phyloP scores from a whole-genome alignment of 192 early-diverging fungal genomes.

The Podochytrium sp. region DNA sequence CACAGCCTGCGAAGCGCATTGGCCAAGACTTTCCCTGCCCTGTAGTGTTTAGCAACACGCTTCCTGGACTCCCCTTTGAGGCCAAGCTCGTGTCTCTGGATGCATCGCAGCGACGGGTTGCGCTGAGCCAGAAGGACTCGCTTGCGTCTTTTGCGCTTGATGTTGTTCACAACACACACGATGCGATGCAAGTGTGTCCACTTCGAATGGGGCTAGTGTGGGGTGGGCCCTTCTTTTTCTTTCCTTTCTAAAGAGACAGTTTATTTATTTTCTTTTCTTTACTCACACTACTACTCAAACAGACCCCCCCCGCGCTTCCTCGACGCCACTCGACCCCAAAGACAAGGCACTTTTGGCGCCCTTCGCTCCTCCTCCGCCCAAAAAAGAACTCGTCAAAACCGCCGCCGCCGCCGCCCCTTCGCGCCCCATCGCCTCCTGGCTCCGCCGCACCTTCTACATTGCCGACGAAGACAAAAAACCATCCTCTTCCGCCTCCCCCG shows the following conservation, averaged over 20 bases:
- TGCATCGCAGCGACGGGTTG: neutral
- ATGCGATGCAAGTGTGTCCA: neutral
- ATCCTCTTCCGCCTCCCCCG: neutral
- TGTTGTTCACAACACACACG: neutral
- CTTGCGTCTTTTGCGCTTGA: neutral
- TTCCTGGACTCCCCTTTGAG: slow-evolving; percentile 34
- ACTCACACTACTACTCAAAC: neutral
- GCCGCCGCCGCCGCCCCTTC: neutral
- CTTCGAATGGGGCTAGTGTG: slow-evolving; percentile 20
- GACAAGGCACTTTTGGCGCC: slow-evolving; percentile 25
- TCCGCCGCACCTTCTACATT: slow-evolving; percentile 35
- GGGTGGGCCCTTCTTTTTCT: neutral
- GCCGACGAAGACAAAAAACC: slow-evolving; percentile 11
- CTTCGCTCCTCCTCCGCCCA: slow-evolving; percentile 9
- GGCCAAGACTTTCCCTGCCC: slow-evolving; percentile 36
- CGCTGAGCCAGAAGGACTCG: neutral
- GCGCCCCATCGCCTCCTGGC: slow-evolving; percentile 34
- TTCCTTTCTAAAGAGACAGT: no score
- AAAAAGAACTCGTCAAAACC: neutral
- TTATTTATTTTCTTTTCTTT: neutral
- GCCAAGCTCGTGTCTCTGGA: slow-evolving; percentile 24
- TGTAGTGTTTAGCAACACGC: slow-evolving; percentile 21
- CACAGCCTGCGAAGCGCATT: slow-evolving; percentile 23
- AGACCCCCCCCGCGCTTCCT: neutral
- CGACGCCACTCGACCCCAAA: slow-evolving; percentile 2